Evolutionary conservation across 2,329 filamentous ascomycete species (phyloP).

Genomic region (Fusarium sp.): DNA sequence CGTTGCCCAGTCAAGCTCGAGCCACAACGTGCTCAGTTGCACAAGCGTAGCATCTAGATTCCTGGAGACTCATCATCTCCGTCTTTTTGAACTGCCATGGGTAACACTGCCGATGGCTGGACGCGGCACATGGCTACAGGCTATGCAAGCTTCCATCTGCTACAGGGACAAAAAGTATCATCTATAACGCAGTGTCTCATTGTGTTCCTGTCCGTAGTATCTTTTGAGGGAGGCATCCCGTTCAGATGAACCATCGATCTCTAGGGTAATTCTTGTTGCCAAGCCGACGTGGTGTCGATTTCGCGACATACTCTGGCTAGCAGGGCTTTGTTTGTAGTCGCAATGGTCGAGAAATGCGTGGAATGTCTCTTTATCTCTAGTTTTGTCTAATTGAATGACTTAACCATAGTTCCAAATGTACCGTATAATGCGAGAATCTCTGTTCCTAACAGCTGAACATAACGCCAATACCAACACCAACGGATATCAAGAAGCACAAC

Average conservation of each 20-base stretch:
- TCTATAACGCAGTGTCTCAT: not conserved
- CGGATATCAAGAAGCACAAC: not conserved
- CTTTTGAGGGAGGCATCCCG: not conserved
- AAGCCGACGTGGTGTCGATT: not conserved
- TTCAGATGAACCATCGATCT: not conserved
- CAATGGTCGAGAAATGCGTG: not conserved
- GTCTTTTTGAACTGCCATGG: conserved; percentile 20
- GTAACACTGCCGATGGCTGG: conserved; percentile 25
- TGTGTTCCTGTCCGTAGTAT: not conserved
- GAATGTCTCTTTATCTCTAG: not conserved
- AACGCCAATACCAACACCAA: not conserved
- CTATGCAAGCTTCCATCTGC: conserved; percentile 23
- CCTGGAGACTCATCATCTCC: conserved; percentile 9
- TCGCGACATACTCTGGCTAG: not conserved
- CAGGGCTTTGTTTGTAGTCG: not conserved
- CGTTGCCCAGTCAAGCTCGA: conserved; percentile 24
- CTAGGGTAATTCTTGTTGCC: conserved; percentile 11
- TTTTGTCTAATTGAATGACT: not conserved
- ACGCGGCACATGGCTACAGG: conserved; percentile 20
- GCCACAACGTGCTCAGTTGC: conserved; percentile 28
- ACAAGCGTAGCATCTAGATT: conserved; percentile 36
- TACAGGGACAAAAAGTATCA: not conserved
- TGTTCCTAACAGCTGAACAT: not conserved
- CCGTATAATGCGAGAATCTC: not conserved
- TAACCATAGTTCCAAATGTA: not conserved